These are phyloP conservation scores for Chalara sp. DNA, from an alignment of 2,329 filamentous ascomycete genomes.

Conservation along the genomic window DNA sequence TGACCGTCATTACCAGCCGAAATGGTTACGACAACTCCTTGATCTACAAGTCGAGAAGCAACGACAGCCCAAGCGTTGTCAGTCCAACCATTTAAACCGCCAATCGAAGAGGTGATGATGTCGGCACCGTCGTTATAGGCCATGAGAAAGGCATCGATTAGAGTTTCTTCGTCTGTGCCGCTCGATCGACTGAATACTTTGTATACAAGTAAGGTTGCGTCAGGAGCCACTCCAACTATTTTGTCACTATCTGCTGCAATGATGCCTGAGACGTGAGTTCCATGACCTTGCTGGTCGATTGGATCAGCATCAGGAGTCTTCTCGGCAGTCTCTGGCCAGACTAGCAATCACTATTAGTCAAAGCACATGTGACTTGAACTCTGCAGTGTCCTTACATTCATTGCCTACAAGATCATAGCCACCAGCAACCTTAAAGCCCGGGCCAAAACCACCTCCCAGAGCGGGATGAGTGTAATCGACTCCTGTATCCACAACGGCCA, in stretches of 20 bases:
- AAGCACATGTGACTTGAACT: no score
- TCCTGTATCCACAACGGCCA: neutral
- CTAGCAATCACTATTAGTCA: no score
- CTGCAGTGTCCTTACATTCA: slow-evolving; percentile 4
- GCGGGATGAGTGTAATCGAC: slow-evolving; percentile 57
- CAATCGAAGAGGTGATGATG: slow-evolving; percentile 9
- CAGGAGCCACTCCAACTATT: neutral
- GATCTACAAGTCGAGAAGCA: neutral
- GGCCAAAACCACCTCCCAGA: slow-evolving; percentile 57
- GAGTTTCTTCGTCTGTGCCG: slow-evolving; percentile 9
- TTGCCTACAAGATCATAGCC: slow-evolving; percentile 54
- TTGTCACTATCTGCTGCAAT: neutral
- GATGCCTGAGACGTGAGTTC: slow-evolving; percentile 7
- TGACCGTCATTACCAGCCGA: neutral
- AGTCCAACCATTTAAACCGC: neutral
- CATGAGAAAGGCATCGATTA: slow-evolving; percentile 15
- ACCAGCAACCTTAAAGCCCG: slow-evolving; percentile 48
- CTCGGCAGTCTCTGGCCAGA: neutral
- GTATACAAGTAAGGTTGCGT: neutral
- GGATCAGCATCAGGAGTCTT: slow-evolving; percentile 9
- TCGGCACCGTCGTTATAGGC: slow-evolving; percentile 18
- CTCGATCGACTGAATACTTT: slow-evolving; percentile 11
- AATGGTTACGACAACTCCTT: neutral
- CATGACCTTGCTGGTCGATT: slow-evolving; percentile 15
- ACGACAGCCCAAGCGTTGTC: neutral